Evolutionary conservation across 805 yeast species (phyloP), one percentile per base, ranked within the genome.

Genomic region (Lachancea meyersii): DNA sequence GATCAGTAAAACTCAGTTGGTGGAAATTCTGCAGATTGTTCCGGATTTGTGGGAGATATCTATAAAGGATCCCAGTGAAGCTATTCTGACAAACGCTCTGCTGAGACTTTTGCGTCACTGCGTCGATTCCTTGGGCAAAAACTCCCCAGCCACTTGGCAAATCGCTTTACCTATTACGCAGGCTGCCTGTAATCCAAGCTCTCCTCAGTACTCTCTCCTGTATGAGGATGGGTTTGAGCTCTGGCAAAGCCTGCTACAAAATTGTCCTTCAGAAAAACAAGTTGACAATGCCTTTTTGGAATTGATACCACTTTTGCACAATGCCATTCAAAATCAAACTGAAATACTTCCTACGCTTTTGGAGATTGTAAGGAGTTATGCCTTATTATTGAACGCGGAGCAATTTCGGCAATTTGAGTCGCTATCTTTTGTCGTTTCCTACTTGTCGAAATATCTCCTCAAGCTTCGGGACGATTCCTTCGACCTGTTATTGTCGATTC

Each of bases 221-320:
- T 72, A 82, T 16, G 97, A 89, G 57, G 97, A 89, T 64, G 96
- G 94, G 0, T 79, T 76, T 55, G 95, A 86, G 44, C 67, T 89
- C 32, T 87, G 96, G 95, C 68, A 75, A n/a, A 70, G 81, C 1
- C 59, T 84, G 2, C 58, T 87, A 40, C 84, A 77, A 48, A 78
- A 79, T 47, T 74, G 75, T 41, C 85, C 91, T 1, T 31, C 43
- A 1, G 48, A 55, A 11, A 59, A 56, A 23, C 43, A 45, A n/a
- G 39, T 44, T 4, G 51, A 61, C 3, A 63, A 63, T 23, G 58
- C 63, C 11, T 60, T 84, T 21, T 43, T 70, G 3, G 65, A 66
- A 14, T 52, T 74, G 14, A 71, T 82, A 48, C 76, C 75, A 7
- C 63, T 76, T 48, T 61, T 82, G 23, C 68, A 78, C 8, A 68